These are phyloP conservation scores for Tulasnella sp. DNA, from an alignment of 768 basidiomycete species.

Conservation along the genomic window DNA sequence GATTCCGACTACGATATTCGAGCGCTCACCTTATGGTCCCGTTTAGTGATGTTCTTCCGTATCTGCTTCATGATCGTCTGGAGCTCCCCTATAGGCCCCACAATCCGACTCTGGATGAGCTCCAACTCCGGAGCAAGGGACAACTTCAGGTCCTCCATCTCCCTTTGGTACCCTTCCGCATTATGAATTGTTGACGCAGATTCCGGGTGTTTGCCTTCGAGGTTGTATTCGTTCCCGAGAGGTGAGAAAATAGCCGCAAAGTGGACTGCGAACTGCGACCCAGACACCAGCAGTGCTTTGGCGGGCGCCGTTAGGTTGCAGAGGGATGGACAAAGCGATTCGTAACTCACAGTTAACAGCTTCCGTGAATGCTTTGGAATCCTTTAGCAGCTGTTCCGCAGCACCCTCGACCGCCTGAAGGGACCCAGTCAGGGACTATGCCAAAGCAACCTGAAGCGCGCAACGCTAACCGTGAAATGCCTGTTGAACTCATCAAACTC, in stretches of 20 bases:
- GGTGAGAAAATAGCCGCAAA: constrained; percentile 53
- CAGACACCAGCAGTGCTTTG: constrained; percentile 53
- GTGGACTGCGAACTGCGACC: constrained; percentile 50
- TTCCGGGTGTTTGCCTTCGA: constrained; percentile 66
- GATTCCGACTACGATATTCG: neutral
- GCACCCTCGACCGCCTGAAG: constrained; percentile 50
- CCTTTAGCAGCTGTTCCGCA: constrained; percentile 84
- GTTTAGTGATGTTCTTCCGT: constrained; percentile 88
- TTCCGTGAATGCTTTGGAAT: constrained; percentile 77
- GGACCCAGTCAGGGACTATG: neutral
- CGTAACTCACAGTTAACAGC: constrained; percentile 52
- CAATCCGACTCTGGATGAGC: constrained; percentile 76
- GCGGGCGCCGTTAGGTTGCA: neutral
- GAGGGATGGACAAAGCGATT: neutral
- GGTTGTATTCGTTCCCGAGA: constrained; percentile 61
- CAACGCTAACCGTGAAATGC: constrained; percentile 41
- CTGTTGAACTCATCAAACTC: constrained; percentile 82
- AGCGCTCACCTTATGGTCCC: constrained; percentile 76
- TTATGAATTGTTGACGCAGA: constrained; percentile 65
- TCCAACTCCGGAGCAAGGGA: constrained; percentile 83
- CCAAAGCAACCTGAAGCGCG: neutral
- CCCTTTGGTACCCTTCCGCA: constrained; percentile 53
- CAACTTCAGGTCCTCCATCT: constrained; percentile 72
- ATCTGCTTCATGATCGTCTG: constrained; percentile 77
- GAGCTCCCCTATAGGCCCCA: constrained; percentile 80